These are phyloP conservation scores for Diaporthe sp. DNA, from an alignment of 2,329 filamentous ascomycete genomes.

Conservation along the genomic window DNA sequence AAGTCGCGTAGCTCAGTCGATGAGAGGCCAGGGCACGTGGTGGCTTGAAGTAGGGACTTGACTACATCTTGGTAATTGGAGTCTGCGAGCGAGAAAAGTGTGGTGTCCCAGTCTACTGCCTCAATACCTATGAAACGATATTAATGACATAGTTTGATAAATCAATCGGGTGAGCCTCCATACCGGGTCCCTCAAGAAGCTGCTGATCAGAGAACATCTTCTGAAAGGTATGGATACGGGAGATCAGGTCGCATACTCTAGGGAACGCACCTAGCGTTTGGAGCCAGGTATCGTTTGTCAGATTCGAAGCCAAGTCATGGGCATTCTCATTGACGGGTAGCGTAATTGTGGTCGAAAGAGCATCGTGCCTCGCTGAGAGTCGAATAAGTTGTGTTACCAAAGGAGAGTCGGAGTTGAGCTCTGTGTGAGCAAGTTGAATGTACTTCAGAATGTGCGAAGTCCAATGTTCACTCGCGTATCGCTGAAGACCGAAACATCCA, in stretches of 20 bases:
- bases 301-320: too few species aligned
- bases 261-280: too few species aligned
- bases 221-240: not conserved
- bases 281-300: too few species aligned
- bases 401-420: not conserved
- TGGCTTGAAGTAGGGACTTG: not conserved
- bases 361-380: not conserved
- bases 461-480: conserved; percentile 15
- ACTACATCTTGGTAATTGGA: not conserved
- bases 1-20: not conserved
- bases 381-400: not conserved
- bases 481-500: not conserved
- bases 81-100: not conserved
- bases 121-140: not conserved
- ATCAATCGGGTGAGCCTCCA: not conserved
- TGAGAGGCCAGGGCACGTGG: not conserved
- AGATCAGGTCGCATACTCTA: not conserved
- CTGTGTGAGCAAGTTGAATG: not conserved
- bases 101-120: not conserved
- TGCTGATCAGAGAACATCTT: not conserved
- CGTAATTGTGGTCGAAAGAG: not conserved
- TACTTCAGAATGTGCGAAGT: not conserved
- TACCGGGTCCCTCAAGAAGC: not conserved
- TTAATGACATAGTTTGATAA: not conserved
- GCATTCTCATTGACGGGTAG: not conserved